Conservation (phyloP, 1,284 basidiomycete genomes). For the Microbotryomycetes sp. region DNA sequence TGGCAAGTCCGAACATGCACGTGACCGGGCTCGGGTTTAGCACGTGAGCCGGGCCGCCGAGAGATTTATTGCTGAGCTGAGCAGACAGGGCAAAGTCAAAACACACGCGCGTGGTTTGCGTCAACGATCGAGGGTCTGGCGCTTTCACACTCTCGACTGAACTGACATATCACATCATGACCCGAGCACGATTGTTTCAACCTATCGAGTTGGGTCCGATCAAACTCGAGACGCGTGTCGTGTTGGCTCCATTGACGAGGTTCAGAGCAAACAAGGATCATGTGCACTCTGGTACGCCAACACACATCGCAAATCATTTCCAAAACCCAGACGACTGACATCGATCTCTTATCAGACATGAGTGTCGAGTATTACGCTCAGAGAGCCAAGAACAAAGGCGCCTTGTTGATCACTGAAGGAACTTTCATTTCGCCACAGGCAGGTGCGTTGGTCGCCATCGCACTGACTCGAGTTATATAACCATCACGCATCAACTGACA, state of each 20-base stretch:
- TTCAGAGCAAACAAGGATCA: slow-evolving; percentile 39
- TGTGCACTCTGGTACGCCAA: slow-evolving; percentile 9
- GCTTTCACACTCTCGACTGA: too few relatives aligned
- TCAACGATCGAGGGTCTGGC: too few relatives aligned
- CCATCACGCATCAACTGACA: neutral
- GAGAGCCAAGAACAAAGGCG: slow-evolving; percentile 47
- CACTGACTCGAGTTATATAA: slow-evolving; percentile 15
- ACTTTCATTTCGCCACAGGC: slow-evolving; percentile 44
- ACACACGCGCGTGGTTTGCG: too few relatives aligned
- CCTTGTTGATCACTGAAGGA: slow-evolving; percentile 51
- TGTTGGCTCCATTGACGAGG: slow-evolving; percentile 51
- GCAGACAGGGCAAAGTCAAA: too few relatives aligned
- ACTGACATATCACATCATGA: too few relatives aligned
- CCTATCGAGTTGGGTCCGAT: slow-evolving; percentile 48
- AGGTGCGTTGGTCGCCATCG: slow-evolving; percentile 12
- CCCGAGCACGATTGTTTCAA: slow-evolving; percentile 42
- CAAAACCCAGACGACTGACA: too few relatives aligned
- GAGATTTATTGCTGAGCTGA: too few relatives aligned
- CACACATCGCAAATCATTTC: too few relatives aligned
- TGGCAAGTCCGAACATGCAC: too few relatives aligned
- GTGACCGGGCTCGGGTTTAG: too few relatives aligned
- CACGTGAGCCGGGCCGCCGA: too few relatives aligned
- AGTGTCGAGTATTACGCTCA: slow-evolving; percentile 48
- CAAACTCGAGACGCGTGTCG: slow-evolving; percentile 48
- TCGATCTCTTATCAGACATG: slow-evolving; percentile 1